Evolutionary conservation across 208 protist genomes (phyloP).

Genomic region (Herpetomonas tarakana): DNA sequence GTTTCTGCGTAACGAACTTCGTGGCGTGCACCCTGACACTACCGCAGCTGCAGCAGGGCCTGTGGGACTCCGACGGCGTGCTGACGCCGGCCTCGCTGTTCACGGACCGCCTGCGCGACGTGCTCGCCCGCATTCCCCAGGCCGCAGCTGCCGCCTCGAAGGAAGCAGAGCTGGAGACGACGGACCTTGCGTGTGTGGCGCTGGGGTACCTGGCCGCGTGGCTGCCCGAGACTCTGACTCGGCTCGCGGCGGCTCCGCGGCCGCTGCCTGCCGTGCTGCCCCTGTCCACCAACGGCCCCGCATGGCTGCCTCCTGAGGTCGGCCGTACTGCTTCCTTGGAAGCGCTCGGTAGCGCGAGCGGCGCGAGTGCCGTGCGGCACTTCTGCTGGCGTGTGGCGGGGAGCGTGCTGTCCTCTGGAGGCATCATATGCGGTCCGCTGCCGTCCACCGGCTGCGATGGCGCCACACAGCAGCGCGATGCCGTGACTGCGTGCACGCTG

Average conservation of each 20-base stretch:
- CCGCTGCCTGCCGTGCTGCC: neutral
- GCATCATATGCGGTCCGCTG: slow-evolving; percentile 3
- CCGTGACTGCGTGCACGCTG: too few relatives aligned
- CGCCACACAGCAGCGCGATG: too few relatives aligned
- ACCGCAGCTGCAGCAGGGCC: slow-evolving; percentile 45
- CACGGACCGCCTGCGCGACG: slow-evolving; percentile 12
- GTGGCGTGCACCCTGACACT: slow-evolving; percentile 67
- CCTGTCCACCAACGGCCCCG: neutral
- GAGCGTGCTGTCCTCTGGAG: slow-evolving; percentile 1
- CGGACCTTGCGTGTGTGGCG: slow-evolving; percentile 13
- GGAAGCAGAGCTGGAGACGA: neutral
- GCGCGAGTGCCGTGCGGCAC: slow-evolving; percentile 1
- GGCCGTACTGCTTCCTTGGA: too few relatives aligned
- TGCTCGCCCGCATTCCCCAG: slow-evolving; percentile 12
- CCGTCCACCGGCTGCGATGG: neutral
- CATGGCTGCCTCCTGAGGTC: too few relatives aligned
- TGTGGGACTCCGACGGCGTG: slow-evolving; percentile 49
- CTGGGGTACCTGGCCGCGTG: slow-evolving; percentile 3
- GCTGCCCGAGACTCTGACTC: neutral
- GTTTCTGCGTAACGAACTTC: slow-evolving; percentile 77
- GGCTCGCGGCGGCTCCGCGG: neutral
- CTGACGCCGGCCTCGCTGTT: slow-evolving; percentile 39
- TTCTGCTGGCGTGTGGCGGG: slow-evolving; percentile 16
- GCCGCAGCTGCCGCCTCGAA: neutral
- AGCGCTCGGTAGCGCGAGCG: too few relatives aligned